Conservation (phyloP, 2,329 filamentous ascomycete species). For the Colletotrichum sp. region DNA sequence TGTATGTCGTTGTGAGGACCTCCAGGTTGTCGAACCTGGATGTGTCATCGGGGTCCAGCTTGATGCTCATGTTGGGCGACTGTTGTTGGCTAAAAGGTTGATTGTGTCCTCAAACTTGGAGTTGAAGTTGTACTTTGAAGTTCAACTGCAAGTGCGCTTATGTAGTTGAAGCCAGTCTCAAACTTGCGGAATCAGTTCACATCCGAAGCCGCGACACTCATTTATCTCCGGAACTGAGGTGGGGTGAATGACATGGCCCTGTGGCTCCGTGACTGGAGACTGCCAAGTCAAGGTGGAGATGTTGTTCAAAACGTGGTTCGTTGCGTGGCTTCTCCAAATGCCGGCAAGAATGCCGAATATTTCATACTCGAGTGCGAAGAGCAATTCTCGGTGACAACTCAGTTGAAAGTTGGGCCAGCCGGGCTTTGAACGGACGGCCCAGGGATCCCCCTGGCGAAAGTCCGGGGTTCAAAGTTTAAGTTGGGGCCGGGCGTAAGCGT, state of each 20-base stretch:
- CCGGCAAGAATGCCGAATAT: neutral
- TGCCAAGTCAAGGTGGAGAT: neutral
- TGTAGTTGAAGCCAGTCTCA: neutral
- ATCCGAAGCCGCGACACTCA: neutral
- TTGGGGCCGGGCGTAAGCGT: neutral
- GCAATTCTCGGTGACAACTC: neutral
- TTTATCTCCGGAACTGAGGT: neutral
- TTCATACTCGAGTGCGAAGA: neutral
- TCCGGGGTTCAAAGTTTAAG: neutral
- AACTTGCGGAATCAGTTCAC: neutral
- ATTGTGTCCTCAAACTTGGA: neutral
- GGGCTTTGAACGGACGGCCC: neutral
- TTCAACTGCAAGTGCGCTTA: neutral
- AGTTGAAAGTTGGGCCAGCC: neutral
- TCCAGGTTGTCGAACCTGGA: neutral
- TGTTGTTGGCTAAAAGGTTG: neutral
- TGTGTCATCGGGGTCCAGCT: neutral
- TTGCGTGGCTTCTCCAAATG: neutral
- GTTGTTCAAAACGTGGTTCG: neutral
- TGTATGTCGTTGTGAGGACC: neutral
- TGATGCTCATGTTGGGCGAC: neutral
- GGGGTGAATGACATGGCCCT: neutral
- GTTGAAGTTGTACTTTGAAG: accelerated
- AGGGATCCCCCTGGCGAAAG: neutral
- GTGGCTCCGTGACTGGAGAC: neutral